Evolutionary conservation across 1,284 basidiomycete species (phyloP).

Genomic region (Peniophora sp.): DNA sequence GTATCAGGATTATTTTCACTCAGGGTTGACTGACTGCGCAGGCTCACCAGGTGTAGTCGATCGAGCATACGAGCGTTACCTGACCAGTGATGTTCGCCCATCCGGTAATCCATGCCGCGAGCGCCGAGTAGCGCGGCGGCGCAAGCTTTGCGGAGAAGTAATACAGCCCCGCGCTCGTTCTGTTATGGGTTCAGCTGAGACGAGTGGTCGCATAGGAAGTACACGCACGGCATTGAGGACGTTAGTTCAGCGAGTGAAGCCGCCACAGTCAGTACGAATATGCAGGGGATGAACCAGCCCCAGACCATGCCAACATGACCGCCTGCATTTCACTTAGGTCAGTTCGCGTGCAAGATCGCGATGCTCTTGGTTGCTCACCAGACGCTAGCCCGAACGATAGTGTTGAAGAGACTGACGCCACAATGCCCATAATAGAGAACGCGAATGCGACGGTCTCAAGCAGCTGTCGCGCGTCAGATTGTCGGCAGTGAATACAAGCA

Average conservation of each 20-base stretch:
- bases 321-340: slow-evolving; percentile 26
- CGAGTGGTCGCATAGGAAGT: neutral
- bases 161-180: slow-evolving; percentile 64
- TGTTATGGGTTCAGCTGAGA: slow-evolving; percentile 15
- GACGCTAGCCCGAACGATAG: slow-evolving; percentile 54
- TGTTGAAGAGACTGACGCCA: slow-evolving; percentile 62
- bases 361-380: too few relatives aligned
- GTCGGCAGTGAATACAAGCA: neutral
- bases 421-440: slow-evolving; percentile 70
- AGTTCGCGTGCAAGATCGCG: slow-evolving; percentile 1
- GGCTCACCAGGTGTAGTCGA: slow-evolving; percentile 59
- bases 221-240: slow-evolving; percentile 69
- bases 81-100: slow-evolving; percentile 60
- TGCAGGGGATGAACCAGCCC: slow-evolving; percentile 67
- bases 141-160: slow-evolving; percentile 70
- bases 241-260: slow-evolving; percentile 66
- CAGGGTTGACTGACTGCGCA: neutral
- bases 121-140: slow-evolving; percentile 44
- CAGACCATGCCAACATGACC: slow-evolving; percentile 73
- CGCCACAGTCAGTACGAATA: slow-evolving; percentile 62
- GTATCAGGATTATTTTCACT: neutral
- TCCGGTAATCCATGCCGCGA: slow-evolving; percentile 70
- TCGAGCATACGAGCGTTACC: slow-evolving; percentile 60
- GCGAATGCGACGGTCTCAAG: slow-evolving; percentile 62
- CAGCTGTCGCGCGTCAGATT: slow-evolving; percentile 25